These are phyloP conservation scores for Penicillium sp. DNA, from an alignment of 2,329 filamentous ascomycete genomes.

Conservation along the genomic window DNA sequence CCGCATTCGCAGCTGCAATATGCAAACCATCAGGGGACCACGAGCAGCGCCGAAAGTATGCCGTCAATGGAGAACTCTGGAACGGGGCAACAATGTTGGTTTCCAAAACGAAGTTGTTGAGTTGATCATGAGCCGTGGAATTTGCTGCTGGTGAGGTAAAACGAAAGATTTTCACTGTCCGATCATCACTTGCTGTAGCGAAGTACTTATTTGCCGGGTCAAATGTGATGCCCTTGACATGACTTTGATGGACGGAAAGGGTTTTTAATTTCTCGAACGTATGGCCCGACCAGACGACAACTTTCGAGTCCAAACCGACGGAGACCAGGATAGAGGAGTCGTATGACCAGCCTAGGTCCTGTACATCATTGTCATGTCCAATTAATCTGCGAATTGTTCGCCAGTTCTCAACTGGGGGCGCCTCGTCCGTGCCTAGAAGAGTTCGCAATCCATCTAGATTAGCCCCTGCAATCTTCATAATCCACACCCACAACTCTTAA, in stretches of 20 bases:
- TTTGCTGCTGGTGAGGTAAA: conserved; percentile 90
- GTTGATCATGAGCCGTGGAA: conserved; percentile 88
- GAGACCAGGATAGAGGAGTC: conserved; percentile 95
- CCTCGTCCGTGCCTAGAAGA: conserved; percentile 69
- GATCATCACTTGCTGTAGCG: conserved; percentile 93
- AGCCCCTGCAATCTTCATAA: neutral
- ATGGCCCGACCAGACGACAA: conserved; percentile 96
- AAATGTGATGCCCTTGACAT: conserved; percentile 98
- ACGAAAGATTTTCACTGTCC: conserved; percentile 92
- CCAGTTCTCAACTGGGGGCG: conserved; percentile 95
- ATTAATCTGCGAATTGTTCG: conserved; percentile 89
- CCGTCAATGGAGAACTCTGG: conserved; percentile 85
- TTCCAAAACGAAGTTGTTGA: conserved; percentile 94
- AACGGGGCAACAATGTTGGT: conserved; percentile 88
- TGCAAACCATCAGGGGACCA: conserved; percentile 98
- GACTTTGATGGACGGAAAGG: conserved; percentile 86
- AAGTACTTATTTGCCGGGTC: conserved; percentile 99
- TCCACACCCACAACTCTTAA: conserved; percentile 3
- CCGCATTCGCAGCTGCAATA: conserved; percentile 93
- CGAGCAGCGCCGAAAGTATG: conserved; percentile 92
- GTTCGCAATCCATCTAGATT: neutral
- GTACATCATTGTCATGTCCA: conserved; percentile 97
- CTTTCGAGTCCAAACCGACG: conserved; percentile 93
- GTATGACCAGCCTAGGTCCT: conserved; percentile 94
- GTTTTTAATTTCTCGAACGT: conserved; percentile 98